A percentile compares a stretch with the other conserved stretches of the same genome.
These are phyloP conservation scores for Nothophytophthora sp. DNA, from an alignment of 352 stramenopile species.

Conservation along the genomic window DNA sequence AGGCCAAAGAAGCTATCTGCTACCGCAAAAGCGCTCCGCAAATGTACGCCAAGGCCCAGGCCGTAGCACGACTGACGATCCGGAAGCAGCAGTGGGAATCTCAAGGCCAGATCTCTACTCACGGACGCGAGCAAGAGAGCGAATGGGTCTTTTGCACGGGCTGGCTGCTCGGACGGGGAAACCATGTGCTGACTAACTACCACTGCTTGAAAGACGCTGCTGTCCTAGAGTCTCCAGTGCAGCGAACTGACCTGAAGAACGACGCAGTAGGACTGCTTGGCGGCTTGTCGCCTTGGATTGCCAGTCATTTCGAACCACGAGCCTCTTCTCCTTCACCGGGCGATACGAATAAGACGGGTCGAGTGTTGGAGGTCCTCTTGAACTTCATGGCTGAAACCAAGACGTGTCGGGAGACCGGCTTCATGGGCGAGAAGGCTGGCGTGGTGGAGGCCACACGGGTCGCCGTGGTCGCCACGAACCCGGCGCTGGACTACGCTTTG, in stretches of 20 bases:
- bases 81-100: conserved; percentile 13
- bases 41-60: conserved; percentile 57
- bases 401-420: conserved; percentile 31
- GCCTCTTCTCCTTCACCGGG: conserved; percentile 3
- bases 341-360: conserved; percentile 13
- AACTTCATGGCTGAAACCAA: conserved; percentile 67
- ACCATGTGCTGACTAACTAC: conserved; percentile 71
- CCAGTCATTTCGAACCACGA: conserved; percentile 6
- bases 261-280: conserved; percentile 12
- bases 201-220: conserved; percentile 50
- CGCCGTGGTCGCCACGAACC: conserved; percentile 37
- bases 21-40: conserved; percentile 47
- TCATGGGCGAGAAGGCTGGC: conserved; percentile 35
- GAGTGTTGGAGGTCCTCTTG: conserved; percentile 27
- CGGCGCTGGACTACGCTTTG: conserved; percentile 59
- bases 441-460: conserved; percentile 46
- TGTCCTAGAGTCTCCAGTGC: conserved; percentile 1
- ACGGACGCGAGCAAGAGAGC: conserved; percentile 8
- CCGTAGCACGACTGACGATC: conserved; percentile 62
- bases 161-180: conserved; percentile 57
- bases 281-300: conserved; percentile 33
- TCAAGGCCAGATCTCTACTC: not conserved
- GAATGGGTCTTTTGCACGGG: conserved; percentile 54
- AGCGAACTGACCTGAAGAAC: not conserved
- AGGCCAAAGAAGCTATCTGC: conserved; percentile 61